Conservation (phyloP, 257 asterid species). For the Nicotiana otophora region DNA sequence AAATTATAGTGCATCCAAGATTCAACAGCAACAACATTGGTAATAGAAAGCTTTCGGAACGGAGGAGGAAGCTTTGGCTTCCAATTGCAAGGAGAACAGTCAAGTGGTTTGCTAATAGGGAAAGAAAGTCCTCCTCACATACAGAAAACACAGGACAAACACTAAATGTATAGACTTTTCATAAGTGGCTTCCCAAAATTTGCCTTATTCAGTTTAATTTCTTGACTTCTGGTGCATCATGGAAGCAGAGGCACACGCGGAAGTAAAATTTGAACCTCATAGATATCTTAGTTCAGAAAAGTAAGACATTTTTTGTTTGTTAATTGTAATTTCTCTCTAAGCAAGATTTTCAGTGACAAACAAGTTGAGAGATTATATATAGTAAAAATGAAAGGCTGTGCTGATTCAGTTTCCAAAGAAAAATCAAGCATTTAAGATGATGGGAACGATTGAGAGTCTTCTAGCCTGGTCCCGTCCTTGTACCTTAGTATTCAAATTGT, state of each 20-base stretch:
- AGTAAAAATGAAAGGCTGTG: neutral
- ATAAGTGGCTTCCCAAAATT: neutral
- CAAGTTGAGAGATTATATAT: neutral
- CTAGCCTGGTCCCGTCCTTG: neutral
- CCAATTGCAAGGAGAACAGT: slow-evolving; percentile 80
- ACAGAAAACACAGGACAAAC: slow-evolving; percentile 21
- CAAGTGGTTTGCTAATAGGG: slow-evolving; percentile 70
- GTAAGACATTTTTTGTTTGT: neutral
- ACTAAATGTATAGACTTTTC: slow-evolving; percentile 14
- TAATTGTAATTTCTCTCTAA: neutral
- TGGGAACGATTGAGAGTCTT: neutral
- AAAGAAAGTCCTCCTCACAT: slow-evolving; percentile 23
- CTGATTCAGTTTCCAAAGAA: neutral
- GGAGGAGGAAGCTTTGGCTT: slow-evolving; percentile 53
- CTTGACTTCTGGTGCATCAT: neutral
- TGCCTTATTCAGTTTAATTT: neutral
- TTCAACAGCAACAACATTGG: slow-evolving; percentile 10
- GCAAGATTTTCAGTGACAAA: neutral
- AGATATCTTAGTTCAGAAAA: neutral
- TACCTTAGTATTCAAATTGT: neutral
- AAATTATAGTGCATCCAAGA: slow-evolving; percentile 58
- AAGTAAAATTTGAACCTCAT: neutral
- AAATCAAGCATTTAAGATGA: neutral
- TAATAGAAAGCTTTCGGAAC: slow-evolving; percentile 26
- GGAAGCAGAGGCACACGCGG: neutral